A percentile compares a stretch with the other conserved stretches of the same genome.
Conservation (phyloP, 352 stramenopile genomes). For the Aphanomyces invadans region DNA sequence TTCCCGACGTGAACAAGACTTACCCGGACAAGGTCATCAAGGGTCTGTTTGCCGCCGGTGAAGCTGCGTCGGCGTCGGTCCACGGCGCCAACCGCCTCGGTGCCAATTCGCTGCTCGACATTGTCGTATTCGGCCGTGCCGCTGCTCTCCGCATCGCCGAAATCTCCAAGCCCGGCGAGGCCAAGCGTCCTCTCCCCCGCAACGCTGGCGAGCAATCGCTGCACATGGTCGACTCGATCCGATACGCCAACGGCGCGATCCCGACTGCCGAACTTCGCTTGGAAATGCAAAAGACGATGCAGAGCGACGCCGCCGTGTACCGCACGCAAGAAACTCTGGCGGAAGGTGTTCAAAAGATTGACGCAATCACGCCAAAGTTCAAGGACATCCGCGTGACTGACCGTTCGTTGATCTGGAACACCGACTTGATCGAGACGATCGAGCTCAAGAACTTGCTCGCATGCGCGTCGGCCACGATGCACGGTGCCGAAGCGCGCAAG, state of each 20-base stretch:
- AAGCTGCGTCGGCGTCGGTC: constrained; percentile 92
- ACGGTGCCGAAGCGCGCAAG: constrained; percentile 90
- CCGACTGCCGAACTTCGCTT: constrained; percentile 80
- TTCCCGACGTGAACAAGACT: constrained; percentile 67
- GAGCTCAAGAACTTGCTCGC: constrained; percentile 91
- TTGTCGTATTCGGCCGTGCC: constrained; percentile 96
- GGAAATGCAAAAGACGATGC: constrained; percentile 58
- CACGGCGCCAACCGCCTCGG: constrained; percentile 93
- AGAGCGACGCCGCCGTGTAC: constrained; percentile 46
- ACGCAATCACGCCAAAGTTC: constrained; percentile 87
- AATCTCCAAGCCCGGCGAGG: constrained; percentile 86
- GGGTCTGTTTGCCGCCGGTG: constrained; percentile 92
- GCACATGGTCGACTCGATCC: constrained; percentile 82
- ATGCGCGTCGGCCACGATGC: constrained; percentile 92
- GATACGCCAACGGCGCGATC: constrained; percentile 75
- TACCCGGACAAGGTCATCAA: constrained; percentile 88
- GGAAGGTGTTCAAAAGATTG: constrained; percentile 80
- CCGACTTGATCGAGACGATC: constrained; percentile 95
- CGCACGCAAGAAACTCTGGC: constrained; percentile 54
- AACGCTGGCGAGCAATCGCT: constrained; percentile 84
- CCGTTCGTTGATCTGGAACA: constrained; percentile 96
- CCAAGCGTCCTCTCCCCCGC: constrained; percentile 64
- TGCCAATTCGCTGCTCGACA: constrained; percentile 93
- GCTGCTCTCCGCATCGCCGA: constrained; percentile 91
- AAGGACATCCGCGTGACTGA: constrained; percentile 91